Percentiles rank a stretch among this genome's conserved stretches.
These are phyloP conservation scores for Aphanomyces cochlioides DNA, from an alignment of 352 stramenopile species.

Conservation along the genomic window DNA sequence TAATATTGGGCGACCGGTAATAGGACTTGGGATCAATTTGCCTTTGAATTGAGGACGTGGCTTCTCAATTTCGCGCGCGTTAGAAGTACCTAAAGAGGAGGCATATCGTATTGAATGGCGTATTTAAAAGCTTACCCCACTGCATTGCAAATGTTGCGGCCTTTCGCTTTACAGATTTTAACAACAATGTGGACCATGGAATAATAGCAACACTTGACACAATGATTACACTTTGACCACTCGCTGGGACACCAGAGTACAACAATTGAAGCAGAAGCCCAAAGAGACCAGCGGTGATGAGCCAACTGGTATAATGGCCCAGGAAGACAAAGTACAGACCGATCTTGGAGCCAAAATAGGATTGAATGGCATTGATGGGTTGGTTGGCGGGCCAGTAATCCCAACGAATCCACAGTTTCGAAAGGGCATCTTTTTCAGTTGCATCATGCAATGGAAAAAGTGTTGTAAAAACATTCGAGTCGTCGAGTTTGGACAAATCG, in stretches of 20 bases:
- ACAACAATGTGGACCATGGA: constrained; percentile 85
- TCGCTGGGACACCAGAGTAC: constrained; percentile 46
- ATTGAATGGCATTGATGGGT: constrained; percentile 68
- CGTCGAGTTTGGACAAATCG: constrained; percentile 57
- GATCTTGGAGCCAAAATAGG: constrained; percentile 89
- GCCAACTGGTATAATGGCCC: constrained; percentile 93
- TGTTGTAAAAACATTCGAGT: constrained; percentile 64
- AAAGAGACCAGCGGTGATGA: constrained; percentile 89
- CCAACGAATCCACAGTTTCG: constrained; percentile 68
- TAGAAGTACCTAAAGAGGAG: constrained; percentile 60
- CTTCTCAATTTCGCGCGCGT: constrained; percentile 60
- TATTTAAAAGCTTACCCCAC: constrained; percentile 74
- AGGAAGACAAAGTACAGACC: constrained; percentile 97
- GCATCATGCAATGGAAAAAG: constrained; percentile 70
- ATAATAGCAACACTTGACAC: constrained; percentile 81
- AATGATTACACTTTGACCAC: constrained; percentile 57
- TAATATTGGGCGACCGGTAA: constrained; percentile 65
- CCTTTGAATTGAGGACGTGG: constrained; percentile 76
- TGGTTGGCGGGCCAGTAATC: constrained; percentile 66
- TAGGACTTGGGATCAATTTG: constrained; percentile 67
- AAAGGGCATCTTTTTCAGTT: constrained; percentile 52
- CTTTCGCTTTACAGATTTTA: constrained; percentile 86
- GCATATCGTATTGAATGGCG: constrained; percentile 51
- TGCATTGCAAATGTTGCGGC: constrained; percentile 70
- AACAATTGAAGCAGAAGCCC: constrained; percentile 86